Evolutionary conservation across 169 alveolate genomes (phyloP).

Genomic region (Eimeria acervulina): DNA sequence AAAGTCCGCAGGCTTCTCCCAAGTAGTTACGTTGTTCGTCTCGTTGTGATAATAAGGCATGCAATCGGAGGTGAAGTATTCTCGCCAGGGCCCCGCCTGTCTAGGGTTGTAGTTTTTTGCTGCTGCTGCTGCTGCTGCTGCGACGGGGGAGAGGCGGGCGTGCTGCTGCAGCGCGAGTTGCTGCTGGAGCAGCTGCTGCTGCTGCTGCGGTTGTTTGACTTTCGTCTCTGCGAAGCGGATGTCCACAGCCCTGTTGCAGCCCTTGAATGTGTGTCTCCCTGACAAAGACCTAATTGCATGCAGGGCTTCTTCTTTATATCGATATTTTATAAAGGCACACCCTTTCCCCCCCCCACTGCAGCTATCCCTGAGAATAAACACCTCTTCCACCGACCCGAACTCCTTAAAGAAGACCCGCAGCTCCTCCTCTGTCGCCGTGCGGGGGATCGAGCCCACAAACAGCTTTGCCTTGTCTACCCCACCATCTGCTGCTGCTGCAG

Average conservation of each 20-base stretch:
- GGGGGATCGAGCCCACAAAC: slow-evolving; percentile 95
- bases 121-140: slow-evolving; percentile 70
- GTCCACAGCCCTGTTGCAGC: slow-evolving; percentile 93
- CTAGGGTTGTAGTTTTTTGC: slow-evolving; percentile 79
- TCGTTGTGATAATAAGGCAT: slow-evolving; percentile 82
- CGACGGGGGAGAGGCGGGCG: neutral
- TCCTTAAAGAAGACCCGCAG: slow-evolving; percentile 90
- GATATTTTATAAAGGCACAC: slow-evolving; percentile 94
- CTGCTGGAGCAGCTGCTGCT: slow-evolving; percentile 55
- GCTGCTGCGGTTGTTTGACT: slow-evolving; percentile 52
- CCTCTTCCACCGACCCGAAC: slow-evolving; percentile 93
- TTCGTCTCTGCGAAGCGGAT: slow-evolving; percentile 94
- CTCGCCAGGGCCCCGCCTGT: slow-evolving; percentile 82
- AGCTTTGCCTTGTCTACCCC: slow-evolving; percentile 92
- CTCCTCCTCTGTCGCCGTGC: slow-evolving; percentile 90
- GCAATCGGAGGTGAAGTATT: slow-evolving; percentile 77
- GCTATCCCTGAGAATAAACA: slow-evolving; percentile 92
- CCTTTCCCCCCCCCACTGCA: slow-evolving; percentile 92
- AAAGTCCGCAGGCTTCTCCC: slow-evolving; percentile 96
- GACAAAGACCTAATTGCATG: slow-evolving; percentile 91
- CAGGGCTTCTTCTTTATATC: slow-evolving; percentile 94
- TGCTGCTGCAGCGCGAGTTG: slow-evolving; percentile 1
- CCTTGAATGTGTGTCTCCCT: slow-evolving; percentile 91
- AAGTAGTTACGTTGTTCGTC: slow-evolving; percentile 91
- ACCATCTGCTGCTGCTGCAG: slow-evolving; percentile 86